Evolutionary conservation across 1,284 basidiomycete genomes (phyloP).

Genomic region (Marasmius oreades): DNA sequence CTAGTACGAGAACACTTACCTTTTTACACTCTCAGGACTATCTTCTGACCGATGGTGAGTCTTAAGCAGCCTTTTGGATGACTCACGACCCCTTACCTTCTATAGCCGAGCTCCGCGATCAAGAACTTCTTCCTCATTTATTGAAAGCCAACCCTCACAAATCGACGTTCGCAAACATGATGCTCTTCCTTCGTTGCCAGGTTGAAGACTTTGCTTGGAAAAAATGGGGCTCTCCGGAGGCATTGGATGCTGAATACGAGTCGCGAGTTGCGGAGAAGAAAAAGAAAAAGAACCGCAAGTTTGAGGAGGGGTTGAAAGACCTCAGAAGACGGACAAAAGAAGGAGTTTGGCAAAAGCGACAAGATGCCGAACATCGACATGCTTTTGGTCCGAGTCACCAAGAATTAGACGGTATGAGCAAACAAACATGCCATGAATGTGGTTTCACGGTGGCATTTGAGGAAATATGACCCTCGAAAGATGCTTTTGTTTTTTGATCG

Average conservation of each 20-base stretch:
- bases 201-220: conserved; percentile 97
- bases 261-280: conserved; percentile 80
- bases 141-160: conserved; percentile 97
- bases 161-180: conserved; percentile 98
- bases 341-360: conserved; percentile 83
- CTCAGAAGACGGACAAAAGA: conserved; percentile 83
- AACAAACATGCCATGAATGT: conserved; percentile 81
- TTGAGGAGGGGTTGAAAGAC: conserved; percentile 82
- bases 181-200: conserved; percentile 93
- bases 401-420: conserved; percentile 48
- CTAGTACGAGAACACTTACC: background rate
- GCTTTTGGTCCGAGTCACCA: conserved; percentile 63
- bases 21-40: conserved; percentile 62
- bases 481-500: too few relatives aligned
- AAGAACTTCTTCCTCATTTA: conserved; percentile 89
- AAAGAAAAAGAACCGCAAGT: conserved; percentile 90
- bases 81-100: background rate
- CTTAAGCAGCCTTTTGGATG: background rate
- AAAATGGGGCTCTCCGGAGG: conserved; percentile 96
- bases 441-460: conserved; percentile 88
- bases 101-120: conserved; percentile 87
- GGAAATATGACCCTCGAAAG: conserved; percentile 53
- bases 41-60: conserved; percentile 81
- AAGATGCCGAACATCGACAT: conserved; percentile 87
- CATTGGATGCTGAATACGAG: conserved; percentile 87